Base-by-base conservation (phyloP, 2,329 filamentous ascomycete species). In the Colletotrichum tofieldiae region DNA sequence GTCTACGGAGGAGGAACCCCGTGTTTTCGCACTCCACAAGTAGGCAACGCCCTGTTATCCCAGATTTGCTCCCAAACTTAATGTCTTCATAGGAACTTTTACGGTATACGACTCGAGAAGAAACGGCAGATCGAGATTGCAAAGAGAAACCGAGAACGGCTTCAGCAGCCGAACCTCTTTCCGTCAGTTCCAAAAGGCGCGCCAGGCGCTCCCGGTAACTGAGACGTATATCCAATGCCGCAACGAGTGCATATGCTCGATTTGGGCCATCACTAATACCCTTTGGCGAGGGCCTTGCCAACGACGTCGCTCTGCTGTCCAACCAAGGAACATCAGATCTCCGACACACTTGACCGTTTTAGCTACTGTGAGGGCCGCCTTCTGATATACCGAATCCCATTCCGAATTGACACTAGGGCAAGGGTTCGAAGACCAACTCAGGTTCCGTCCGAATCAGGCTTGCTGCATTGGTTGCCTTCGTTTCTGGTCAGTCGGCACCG, bases 101-200 rank as follows among this genome's bases (percentile, higher is more conserved):
- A 94, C 79, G 93, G 96, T 76, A 94, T 95, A 84, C 91, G 96
- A 20, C 80, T 98, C 62, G 91, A 94, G 79, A 93, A 93, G 79
- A 92, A 95, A 78, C 89, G 92, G 54, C 93, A 93, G 80, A 89
- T 89, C n/a, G 94, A 96, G 78, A 86, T 92, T 65, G 93, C 94
- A 14, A 97, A 92, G 82, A 88, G 93, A 64, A 96, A 96, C 78
- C 90, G 92, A 54, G 94, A 98, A 80, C 90, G 94, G 55, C 82
- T 97, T 72, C 92, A 90, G 74, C 93, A 95, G 78, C 93, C 94
- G 1, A 89, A 88, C 35, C 90, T 93, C 71, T 98, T 98, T 78
- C 96, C 96, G 1, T 93, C 93, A 52, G 94, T 96, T 1, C 96
- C 96, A 2, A 93, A 90, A 63, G 89, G 88, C 51, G 78, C 84